phyloP scores from a whole-genome alignment of 31 red algal species.

The Odonthalia washingtoniensis region DNA sequence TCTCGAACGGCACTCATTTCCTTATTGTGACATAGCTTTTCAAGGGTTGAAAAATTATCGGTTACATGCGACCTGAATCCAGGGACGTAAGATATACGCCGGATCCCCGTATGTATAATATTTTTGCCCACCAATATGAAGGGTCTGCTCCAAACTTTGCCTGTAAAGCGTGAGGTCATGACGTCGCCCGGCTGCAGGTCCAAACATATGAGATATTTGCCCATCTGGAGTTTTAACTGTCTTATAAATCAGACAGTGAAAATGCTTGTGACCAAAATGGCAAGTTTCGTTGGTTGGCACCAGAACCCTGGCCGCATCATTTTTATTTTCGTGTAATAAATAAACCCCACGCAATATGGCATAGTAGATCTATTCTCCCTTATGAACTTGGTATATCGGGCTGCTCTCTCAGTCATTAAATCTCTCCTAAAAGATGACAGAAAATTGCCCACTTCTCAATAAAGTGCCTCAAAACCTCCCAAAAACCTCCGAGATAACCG shows the following conservation, averaged over 20 bases:
- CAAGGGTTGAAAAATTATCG: background rate
- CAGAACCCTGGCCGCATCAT: constrained; percentile 1
- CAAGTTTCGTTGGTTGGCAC: background rate
- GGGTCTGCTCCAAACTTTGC: background rate
- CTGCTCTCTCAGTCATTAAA: background rate
- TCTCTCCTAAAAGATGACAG: background rate
- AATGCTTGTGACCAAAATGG: constrained; percentile 3
- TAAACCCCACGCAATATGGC: background rate
- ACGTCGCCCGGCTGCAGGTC: background rate
- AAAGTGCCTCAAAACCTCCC: background rate
- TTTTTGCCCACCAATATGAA: background rate
- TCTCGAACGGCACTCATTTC: background rate
- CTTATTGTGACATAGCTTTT: background rate
- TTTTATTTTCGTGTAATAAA: constrained; percentile 25
- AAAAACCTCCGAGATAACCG: constrained; percentile 14
- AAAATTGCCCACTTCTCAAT: background rate
- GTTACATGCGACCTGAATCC: background rate
- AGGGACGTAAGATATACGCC: background rate
- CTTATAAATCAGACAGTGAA: too few species aligned
- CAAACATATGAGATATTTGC: background rate
- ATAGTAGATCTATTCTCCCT: background rate
- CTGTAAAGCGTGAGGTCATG: too few species aligned
- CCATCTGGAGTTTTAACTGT: background rate
- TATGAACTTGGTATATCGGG: background rate
- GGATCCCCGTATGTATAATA: background rate